Base-by-base conservation (phyloP, 495 filamentous ascomycete species). In the Tuber calosporum region DNA sequence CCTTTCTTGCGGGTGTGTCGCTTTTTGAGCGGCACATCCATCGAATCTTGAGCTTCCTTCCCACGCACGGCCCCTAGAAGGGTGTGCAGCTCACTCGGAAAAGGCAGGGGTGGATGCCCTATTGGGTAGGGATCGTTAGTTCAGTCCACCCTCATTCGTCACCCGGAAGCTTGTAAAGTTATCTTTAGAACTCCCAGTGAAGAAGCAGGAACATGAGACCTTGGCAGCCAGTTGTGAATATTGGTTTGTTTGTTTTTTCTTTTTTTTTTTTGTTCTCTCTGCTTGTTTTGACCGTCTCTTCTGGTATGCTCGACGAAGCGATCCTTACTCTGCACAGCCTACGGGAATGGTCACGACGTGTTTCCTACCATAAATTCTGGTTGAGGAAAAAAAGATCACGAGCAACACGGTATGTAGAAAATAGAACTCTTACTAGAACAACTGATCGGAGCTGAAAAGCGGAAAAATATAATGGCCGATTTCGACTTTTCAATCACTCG, bases 21-120 rank as follows among this genome's bases (percentile, higher is more conserved):
- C 13, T 34, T 62, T 62, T 62, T 13, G 19, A 62, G 53, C 53
- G 53, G 53, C 26, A 62, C 53, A 30, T 34, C 3, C 26, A 62
- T 62, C 53, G 26, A 34, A 62, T 62, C 13, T 62, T 34, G 13
- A 19, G 13, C 7, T 34, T 17, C 26, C 30, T 17, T n/a, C 68
- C 53, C 53, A 30, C 72, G 67, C 75, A 75, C 74, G 30, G 66
- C 69, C 74, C 71, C 37, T 62, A 8, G 53, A 62, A 62, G 26
- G 72, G 53, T 53, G 53, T 67, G 48, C 73, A 67, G 34, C 40
- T 13, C 67, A 73, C 67, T 70, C 76, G 69, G 70, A 69, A 30
- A 41, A 74, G 68, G 77, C 76, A 78, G 76, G 76, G 76, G 76
- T 71, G 73, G 41, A 34, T 73, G 53, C 75, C 76, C 70, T 36